Conservation (phyloP, 1,284 basidiomycete genomes). For the Leccinum ponderosum region DNA sequence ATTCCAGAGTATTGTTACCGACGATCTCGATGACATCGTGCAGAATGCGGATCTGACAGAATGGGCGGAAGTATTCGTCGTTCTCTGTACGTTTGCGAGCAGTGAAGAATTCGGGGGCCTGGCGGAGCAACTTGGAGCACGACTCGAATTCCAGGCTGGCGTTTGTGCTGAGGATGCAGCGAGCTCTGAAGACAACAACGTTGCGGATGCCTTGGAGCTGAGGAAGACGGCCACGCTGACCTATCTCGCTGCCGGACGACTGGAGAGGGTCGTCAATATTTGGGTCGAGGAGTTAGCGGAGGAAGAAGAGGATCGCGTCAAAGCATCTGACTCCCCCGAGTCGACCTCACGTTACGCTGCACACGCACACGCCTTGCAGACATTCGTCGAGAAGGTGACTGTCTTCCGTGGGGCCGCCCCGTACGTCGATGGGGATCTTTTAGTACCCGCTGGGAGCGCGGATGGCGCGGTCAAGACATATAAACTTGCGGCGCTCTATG, state of each 20-base stretch:
- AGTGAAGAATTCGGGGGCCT: constrained; percentile 84
- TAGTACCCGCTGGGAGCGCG: constrained; percentile 24
- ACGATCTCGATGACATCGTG: constrained; percentile 67
- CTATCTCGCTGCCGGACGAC: constrained; percentile 86
- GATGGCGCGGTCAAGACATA: constrained; percentile 66
- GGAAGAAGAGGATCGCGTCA: constrained; percentile 60
- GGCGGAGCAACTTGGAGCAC: constrained; percentile 89
- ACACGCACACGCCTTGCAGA: constrained; percentile 88
- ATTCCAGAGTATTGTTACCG: constrained; percentile 93
- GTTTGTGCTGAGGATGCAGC: constrained; percentile 18
- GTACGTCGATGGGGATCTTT: constrained; percentile 84
- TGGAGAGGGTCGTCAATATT: constrained; percentile 89
- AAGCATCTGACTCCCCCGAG: constrained; percentile 16
- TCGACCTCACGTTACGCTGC: constrained; percentile 75
- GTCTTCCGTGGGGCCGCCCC: constrained; percentile 90
- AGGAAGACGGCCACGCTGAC: constrained; percentile 92
- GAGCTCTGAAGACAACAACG: constrained; percentile 42
- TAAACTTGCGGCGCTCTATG: constrained; percentile 87
- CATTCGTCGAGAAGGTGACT: constrained; percentile 96
- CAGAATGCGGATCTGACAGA: constrained; percentile 95
- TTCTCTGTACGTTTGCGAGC: constrained; percentile 92
- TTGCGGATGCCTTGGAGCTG: constrained; percentile 52
- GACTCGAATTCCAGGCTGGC: constrained; percentile 63
- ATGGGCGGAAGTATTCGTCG: constrained; percentile 98
- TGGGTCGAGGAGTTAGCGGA: constrained; percentile 93